These are phyloP conservation scores for Bipolaris oryzae DNA, from an alignment of 2,329 filamentous ascomycete species.

Conservation along the genomic window DNA sequence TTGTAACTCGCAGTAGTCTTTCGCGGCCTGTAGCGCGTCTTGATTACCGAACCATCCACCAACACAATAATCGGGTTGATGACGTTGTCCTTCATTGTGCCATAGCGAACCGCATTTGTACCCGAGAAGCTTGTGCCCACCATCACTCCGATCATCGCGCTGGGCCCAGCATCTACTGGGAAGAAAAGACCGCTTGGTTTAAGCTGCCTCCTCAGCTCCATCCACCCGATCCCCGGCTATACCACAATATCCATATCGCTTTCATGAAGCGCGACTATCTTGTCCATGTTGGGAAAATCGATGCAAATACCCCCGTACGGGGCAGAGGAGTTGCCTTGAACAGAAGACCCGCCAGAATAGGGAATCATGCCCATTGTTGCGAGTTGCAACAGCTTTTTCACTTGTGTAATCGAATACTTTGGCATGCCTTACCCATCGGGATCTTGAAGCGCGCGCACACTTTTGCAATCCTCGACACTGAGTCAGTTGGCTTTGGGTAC, in stretches of 20 bases:
- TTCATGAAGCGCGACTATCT: slow-evolving; percentile 77
- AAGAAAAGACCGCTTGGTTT: slow-evolving; percentile 79
- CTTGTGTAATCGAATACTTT: background rate
- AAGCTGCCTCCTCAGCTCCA: slow-evolving; percentile 79
- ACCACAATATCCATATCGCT: slow-evolving; percentile 65
- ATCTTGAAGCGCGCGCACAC: background rate
- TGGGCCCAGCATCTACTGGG: slow-evolving; percentile 87
- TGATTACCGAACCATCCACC: slow-evolving; percentile 87
- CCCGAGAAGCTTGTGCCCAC: slow-evolving; percentile 79
- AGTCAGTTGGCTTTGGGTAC: background rate
- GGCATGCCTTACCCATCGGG: background rate
- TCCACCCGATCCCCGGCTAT: slow-evolving; percentile 79
- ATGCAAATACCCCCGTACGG: slow-evolving; percentile 72
- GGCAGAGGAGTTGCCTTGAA: background rate
- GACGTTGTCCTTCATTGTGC: slow-evolving; percentile 95
- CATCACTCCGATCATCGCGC: slow-evolving; percentile 91
- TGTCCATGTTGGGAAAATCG: slow-evolving; percentile 85
- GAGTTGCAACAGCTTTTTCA: background rate
- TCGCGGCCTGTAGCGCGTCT: slow-evolving; percentile 83
- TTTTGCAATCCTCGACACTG: background rate
- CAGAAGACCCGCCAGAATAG: background rate
- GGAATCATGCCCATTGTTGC: background rate
- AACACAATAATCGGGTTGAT: slow-evolving; percentile 84
- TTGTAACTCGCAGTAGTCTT: slow-evolving; percentile 94
- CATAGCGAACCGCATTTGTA: slow-evolving; percentile 90